Conservation (phyloP, 176 grass and related monocot genomes). For the Luzula sylvatica region DNA sequence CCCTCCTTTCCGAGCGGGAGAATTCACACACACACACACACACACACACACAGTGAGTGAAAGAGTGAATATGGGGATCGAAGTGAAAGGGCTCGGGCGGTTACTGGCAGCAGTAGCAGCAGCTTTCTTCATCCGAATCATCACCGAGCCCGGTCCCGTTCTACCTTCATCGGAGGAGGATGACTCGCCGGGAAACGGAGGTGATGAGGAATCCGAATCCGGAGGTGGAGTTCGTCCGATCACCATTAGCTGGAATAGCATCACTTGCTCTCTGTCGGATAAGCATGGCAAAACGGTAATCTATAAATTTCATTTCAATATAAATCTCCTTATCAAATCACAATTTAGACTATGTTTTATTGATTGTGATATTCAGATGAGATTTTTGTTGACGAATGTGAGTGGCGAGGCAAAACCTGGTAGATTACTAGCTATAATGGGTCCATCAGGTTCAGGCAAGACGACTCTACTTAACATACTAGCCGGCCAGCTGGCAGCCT, state of each 20-base stretch:
- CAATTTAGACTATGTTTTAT: neutral
- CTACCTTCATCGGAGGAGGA: conserved; percentile 32
- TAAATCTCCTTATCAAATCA: neutral
- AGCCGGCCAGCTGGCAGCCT: conserved; percentile 61
- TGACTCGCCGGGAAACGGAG: conserved; percentile 8
- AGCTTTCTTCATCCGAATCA: conserved; percentile 54
- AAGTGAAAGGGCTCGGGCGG: conserved; percentile 46
- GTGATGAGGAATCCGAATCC: conserved; percentile 7
- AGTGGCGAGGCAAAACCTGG: conserved; percentile 72
- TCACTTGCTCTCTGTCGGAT: conserved; percentile 74
- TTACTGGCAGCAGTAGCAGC: conserved; percentile 70
- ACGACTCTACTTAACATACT: conserved; percentile 89
- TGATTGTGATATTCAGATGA: conserved; percentile 27
- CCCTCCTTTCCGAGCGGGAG: conserved; percentile 13
- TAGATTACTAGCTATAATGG: conserved; percentile 78
- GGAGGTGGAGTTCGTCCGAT: conserved; percentile 37
- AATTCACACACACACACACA: neutral
- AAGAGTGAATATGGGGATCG: conserved; percentile 21
- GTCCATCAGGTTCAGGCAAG: conserved; percentile 82
- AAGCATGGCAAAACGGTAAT: conserved; percentile 60
- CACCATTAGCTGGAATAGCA: conserved; percentile 47
- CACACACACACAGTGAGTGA: neutral
- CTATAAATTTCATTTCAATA: neutral
- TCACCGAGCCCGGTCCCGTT: conserved; percentile 45
- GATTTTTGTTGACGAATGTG: conserved; percentile 73